Evolutionary conservation across 2,329 filamentous ascomycete species (phyloP), one percentile per base, ranked within the genome.

Genomic region (Plenodomus tracheiphilus): DNA sequence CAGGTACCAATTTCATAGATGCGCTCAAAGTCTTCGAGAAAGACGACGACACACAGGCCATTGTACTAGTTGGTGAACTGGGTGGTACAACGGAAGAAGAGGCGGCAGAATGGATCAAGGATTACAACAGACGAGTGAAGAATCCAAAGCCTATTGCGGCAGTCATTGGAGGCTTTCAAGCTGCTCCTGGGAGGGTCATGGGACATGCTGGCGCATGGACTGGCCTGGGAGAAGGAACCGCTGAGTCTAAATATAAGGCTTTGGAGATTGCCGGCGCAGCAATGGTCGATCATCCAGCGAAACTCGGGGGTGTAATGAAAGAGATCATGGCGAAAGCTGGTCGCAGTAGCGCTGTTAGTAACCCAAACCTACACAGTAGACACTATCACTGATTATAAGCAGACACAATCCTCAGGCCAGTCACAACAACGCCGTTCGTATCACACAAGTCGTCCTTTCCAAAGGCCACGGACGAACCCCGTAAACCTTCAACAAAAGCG

Each of bases 181-280:
- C 85, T n/a, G 79, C 81, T 5, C 74, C 77, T 15, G 85, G 85
- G 13, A 80, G 81, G 18, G 80, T 90, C 37, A 91, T 92, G 87
- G 89, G 89, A 9, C 89, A 93, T 68, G 87, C 88, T 9, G 89
- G 89, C 37, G 89, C 89, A 13, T 89, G 88, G 77, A 77, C 79
- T 44, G 79, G 84, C 1, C 79, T 84, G 6, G 86, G 85, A 17
- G 87, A 92, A 65, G 81, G 84, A 3, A 79, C 79, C 51, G 82
- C 85, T 0, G 73, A 77, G 34, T 77, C 79, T n/a, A 93, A 93
- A 71, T 83, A 87, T 51, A 79, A 78, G 36, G 81, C 83, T 1
- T 77, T 93, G n/a, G 75, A 85, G 65, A 75, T 79, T 46, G 87
- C 81, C 11, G 87, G 87, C 2, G 87, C 82, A 0, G 82, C 81